Percentiles rank a stretch among this genome's conserved stretches.
Evolutionary conservation across 208 protist species (phyloP).

Genomic region (Novymonas esmeraldas): DNA sequence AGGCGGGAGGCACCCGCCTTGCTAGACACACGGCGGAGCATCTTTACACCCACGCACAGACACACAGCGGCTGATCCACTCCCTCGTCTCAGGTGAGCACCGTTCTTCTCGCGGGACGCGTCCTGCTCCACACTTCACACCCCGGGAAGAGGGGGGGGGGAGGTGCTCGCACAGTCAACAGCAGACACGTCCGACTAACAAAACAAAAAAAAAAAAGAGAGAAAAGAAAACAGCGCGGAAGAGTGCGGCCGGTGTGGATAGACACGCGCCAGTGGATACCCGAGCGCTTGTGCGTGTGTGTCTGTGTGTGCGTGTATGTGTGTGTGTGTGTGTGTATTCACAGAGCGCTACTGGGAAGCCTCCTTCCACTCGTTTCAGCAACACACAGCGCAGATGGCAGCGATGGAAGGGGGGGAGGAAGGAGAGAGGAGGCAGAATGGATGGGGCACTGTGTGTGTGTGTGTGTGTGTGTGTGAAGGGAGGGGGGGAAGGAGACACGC

Average conservation of each 20-base stretch:
- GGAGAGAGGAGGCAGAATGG: not conserved
- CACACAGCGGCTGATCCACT: too few species aligned
- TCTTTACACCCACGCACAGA: not conserved
- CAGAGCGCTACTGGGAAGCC: not conserved
- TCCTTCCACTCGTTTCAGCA: not conserved
- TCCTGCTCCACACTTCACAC: too few species aligned
- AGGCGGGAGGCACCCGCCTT: conserved; percentile 9
- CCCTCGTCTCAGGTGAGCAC: too few species aligned
- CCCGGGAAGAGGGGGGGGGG: not conserved
- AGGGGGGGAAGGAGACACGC: not conserved
- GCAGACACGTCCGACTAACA: too few species aligned
- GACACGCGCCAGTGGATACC: not conserved
- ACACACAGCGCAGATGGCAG: not conserved
- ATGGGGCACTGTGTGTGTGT: not conserved
- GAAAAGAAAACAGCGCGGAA: not conserved
- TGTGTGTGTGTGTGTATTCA: not conserved
- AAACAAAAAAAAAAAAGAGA: too few species aligned
- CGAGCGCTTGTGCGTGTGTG: not conserved
- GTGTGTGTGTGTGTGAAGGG: not conserved
- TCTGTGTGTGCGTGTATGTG: not conserved
- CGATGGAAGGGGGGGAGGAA: not conserved
- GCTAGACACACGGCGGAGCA: conserved; percentile 23
- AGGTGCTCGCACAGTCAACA: too few species aligned
- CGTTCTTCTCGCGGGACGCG: too few species aligned
- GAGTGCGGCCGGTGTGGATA: not conserved